A percentile compares a stretch with the other conserved stretches of the same genome.
These are phyloP conservation scores for Crithidia sp. DNA, from an alignment of 208 protist species.

Conservation along the genomic window DNA sequence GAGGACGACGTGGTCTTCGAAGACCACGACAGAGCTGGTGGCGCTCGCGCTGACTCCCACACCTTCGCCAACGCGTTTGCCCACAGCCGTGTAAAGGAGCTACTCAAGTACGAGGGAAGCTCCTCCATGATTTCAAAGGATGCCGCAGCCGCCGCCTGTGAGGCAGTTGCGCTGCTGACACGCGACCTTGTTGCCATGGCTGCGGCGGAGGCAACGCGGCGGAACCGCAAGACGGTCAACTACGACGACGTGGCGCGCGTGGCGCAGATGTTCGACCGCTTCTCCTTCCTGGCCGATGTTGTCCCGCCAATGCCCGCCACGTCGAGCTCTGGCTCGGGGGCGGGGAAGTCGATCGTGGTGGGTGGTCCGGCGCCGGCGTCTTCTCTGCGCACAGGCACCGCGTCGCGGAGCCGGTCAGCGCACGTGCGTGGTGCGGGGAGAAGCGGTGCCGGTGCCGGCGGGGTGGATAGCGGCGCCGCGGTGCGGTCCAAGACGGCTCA, in stretches of 20 bases:
- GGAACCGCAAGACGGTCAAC: conserved; percentile 58
- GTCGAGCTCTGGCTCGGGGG: neutral
- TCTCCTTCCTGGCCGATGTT: conserved; percentile 62
- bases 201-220: conserved; percentile 54
- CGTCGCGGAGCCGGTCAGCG: too few species aligned
- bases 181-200: conserved; percentile 59
- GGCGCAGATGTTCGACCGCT: conserved; percentile 72
- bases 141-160: conserved; percentile 47
- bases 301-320: conserved; percentile 40
- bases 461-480: neutral
- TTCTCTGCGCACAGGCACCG: neutral
- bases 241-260: conserved; percentile 75
- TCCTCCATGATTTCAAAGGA: conserved; percentile 61
- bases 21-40: conserved; percentile 22
- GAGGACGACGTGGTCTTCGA: neutral
- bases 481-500: conserved; percentile 18
- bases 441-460: neutral
- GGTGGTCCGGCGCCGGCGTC: conserved; percentile 6
- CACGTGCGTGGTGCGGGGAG: too few species aligned
- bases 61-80: conserved; percentile 41
- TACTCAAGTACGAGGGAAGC: conserved; percentile 68
- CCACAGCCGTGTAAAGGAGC: conserved; percentile 61
- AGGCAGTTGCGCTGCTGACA: conserved; percentile 69
- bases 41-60: neutral
- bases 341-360: conserved; percentile 24